These are phyloP conservation scores for Apiospora kogelbergensis DNA, from an alignment of 2,329 filamentous ascomycete genomes.

Conservation along the genomic window DNA sequence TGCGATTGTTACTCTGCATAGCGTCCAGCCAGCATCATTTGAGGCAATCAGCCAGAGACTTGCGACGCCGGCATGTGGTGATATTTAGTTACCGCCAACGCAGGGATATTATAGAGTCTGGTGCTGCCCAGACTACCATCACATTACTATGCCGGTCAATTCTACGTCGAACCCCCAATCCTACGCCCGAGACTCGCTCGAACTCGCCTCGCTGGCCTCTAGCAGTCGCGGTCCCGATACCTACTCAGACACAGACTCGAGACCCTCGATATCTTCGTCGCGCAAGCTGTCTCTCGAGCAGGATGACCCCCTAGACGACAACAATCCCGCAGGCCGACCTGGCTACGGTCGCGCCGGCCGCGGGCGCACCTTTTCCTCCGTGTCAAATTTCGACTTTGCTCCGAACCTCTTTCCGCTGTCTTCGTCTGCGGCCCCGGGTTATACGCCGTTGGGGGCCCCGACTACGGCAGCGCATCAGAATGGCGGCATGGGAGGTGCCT, in stretches of 20 bases:
- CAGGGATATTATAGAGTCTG: constrained; percentile 1
- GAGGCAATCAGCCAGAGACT: background rate
- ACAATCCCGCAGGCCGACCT: constrained; percentile 48
- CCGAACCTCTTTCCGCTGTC: constrained; percentile 89
- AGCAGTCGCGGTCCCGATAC: constrained; percentile 67
- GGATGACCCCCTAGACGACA: constrained; percentile 74
- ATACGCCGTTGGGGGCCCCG: constrained; percentile 82
- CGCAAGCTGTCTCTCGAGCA: constrained; percentile 85
- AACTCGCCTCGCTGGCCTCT: constrained; percentile 91
- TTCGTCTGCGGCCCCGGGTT: constrained; percentile 70
- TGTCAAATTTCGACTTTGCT: constrained; percentile 94
- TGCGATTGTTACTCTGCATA: background rate
- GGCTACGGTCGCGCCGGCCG: constrained; percentile 31
- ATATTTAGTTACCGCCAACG: background rate
- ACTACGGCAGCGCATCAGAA: constrained; percentile 51
- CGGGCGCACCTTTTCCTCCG: constrained; percentile 79
- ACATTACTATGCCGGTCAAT: constrained; percentile 36
- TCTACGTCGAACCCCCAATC: constrained; percentile 45
- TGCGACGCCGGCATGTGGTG: constrained; percentile 9
- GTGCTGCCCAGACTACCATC: background rate
- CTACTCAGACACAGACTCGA: constrained; percentile 68
- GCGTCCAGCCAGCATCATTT: background rate
- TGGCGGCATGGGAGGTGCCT: constrained; percentile 67
- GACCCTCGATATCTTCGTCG: constrained; percentile 89
- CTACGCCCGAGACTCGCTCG: constrained; percentile 81